Base-by-base conservation (phyloP, 305 asterid species). In the Andrographis paniculata region DNA sequence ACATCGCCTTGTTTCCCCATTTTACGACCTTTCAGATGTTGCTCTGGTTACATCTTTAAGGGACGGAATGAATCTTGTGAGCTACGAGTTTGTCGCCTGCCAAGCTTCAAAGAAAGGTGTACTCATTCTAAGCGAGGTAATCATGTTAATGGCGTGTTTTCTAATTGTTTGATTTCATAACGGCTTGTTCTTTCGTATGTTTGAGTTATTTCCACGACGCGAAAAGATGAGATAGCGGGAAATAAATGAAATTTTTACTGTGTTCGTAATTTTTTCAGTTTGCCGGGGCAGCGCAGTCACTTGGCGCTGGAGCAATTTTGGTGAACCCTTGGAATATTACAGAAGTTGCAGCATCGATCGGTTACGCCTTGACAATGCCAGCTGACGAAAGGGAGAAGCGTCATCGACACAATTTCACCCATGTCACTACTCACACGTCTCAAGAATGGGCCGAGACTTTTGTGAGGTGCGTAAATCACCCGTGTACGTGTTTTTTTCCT, bases 371-470 rank as follows among this genome's bases (percentile, higher is more conserved):
- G 62, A 75, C 73, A 16, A 81, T 88, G 95, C 76, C 83, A 20
- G 79, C 92, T 14, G 70, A 75, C 39, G 95, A 84, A 69, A 71
- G 95, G 71, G 88, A 84, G 53, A 88, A 88, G 71, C 69, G 97
- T 5, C 97, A 87, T 60, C 77, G 55, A 27, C 97, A 81, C 62
- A 88, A 88, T 62, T 88, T 84, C 75, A 76, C 68, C 35, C 94
- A 88, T 57, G 77, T 88, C 48, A 79, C 92, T 24, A 73, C 88
- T 68, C 97, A 81, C 71, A 84, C 95, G 16, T 79, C 97, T 41
- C 94, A 81, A 60, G 92, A 81, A 73, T 88, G 97, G 97, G 95
- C 97, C 4, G 95, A 77, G 80, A 84, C 95, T 39, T 88, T 88
- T 59, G 89, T 81, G 45, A 84, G 97, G 97, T 84, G 66, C 20